phyloP scores from a whole-genome alignment of 2,329 filamentous ascomycete genomes.

The Helminthosporium solani region DNA sequence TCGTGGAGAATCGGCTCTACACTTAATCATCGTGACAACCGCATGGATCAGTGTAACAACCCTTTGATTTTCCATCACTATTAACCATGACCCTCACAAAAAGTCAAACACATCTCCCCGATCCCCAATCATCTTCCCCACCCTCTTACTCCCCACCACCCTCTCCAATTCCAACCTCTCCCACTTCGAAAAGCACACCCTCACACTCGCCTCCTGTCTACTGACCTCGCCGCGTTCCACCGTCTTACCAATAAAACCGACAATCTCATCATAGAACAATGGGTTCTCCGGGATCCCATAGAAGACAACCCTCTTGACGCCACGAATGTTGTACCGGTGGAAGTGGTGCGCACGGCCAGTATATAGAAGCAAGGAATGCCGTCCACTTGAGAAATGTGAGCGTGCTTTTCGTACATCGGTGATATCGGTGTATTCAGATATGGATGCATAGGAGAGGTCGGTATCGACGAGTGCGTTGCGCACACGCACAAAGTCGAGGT shows the following conservation, averaged over 20 bases:
- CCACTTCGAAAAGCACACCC: conserved; percentile 78
- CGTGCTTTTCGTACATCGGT: conserved; percentile 79
- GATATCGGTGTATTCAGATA: conserved; percentile 83
- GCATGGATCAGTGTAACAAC: too few species aligned
- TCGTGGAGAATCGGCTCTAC: too few species aligned
- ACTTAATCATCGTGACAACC: too few species aligned
- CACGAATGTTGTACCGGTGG: conserved; percentile 77
- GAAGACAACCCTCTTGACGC: conserved; percentile 81
- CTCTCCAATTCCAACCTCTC: conserved; percentile 87
- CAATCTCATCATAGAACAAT: conserved; percentile 74
- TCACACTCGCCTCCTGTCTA: conserved; percentile 51
- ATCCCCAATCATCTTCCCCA: conserved; percentile 80
- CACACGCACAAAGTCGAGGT: conserved; percentile 91
- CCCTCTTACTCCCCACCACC: conserved; percentile 76
- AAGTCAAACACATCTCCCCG: conserved; percentile 93
- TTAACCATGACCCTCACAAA: conserved; percentile 56
- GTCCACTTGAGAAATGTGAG: conserved; percentile 81
- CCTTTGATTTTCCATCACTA: neutral
- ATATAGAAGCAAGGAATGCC: conserved; percentile 83
- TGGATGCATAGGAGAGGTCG: conserved; percentile 71
- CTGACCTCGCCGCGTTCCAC: conserved; percentile 60
- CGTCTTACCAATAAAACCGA: conserved; percentile 61
- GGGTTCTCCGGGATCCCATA: conserved; percentile 91
- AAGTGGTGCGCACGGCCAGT: conserved; percentile 97
- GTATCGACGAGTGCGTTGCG: conserved; percentile 87